phyloP scores from a whole-genome alignment of 306 rosid genomes.

The Prunus campanulata region DNA sequence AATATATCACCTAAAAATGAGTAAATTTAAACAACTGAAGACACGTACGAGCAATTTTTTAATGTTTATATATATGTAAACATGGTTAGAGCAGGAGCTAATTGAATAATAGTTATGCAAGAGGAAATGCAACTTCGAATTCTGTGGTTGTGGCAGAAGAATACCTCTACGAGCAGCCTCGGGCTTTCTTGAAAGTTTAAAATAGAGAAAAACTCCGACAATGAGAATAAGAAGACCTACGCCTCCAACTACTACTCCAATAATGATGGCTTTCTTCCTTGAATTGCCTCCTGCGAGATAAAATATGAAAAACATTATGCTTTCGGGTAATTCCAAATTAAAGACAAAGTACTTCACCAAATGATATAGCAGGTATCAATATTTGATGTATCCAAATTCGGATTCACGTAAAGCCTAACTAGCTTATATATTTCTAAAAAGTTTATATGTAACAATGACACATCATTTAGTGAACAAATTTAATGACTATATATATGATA shows the following conservation, averaged over 20 bases:
- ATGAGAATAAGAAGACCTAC: slow-evolving; percentile 41
- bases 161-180: slow-evolving; percentile 46
- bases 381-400: too few relatives aligned
- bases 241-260: slow-evolving; percentile 71
- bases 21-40: not conserved
- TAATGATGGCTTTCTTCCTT: slow-evolving; percentile 51
- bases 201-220: slow-evolving; percentile 40
- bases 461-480: not conserved
- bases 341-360: too few relatives aligned
- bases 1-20: slow-evolving; percentile 47
- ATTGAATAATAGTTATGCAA: too few relatives aligned
- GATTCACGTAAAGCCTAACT: too few relatives aligned
- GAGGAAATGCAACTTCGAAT: not conserved
- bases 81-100: too few relatives aligned
- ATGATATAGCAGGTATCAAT: not conserved
- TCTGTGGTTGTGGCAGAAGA: not conserved
- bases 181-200: slow-evolving; percentile 31
- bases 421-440: too few relatives aligned
- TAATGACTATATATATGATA: not conserved
- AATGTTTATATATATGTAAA: too few relatives aligned
- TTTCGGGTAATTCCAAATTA: too few relatives aligned
- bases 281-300: slow-evolving; percentile 13
- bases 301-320: too few relatives aligned
- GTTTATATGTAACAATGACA: too few relatives aligned
- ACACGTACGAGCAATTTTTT: too few relatives aligned